These are phyloP conservation scores for Sporothrix mexicana DNA, from an alignment of 2,329 filamentous ascomycete species.

Conservation along the genomic window DNA sequence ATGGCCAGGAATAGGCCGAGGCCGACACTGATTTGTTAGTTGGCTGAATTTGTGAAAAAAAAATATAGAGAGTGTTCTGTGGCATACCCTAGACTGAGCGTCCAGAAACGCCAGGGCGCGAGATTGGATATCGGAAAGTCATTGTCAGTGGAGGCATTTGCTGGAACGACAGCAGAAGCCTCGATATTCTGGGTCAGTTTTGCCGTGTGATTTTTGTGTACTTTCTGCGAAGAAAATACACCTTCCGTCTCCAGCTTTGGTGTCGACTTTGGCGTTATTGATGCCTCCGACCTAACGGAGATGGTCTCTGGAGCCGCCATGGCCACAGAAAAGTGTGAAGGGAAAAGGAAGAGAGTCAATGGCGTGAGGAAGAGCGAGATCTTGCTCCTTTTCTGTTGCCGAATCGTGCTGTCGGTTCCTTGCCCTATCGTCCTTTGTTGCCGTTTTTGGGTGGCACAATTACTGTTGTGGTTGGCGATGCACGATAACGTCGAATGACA, in stretches of 20 bases:
- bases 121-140: constrained; percentile 18
- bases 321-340: background rate
- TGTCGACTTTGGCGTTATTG: background rate
- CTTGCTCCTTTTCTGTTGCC: background rate
- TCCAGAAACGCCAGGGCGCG: constrained; percentile 36
- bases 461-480: background rate
- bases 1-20: constrained; percentile 63
- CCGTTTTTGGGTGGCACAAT: background rate
- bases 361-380: background rate
- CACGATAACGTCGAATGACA: background rate
- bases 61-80: background rate
- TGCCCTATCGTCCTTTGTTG: background rate
- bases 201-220: background rate
- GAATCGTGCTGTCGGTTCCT: background rate
- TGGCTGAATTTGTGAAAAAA: no score
- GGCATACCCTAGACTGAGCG: constrained; percentile 36
- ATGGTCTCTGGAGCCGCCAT: constrained; percentile 15
- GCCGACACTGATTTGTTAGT: constrained; percentile 48
- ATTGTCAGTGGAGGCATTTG: background rate
- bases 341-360: background rate
- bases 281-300: background rate
- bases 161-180: background rate
- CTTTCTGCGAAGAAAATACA: background rate
- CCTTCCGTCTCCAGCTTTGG: background rate
- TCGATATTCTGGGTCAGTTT: background rate